Conservation (phyloP, 2,329 filamentous ascomycete genomes). For the Orbilia quercus region DNA sequence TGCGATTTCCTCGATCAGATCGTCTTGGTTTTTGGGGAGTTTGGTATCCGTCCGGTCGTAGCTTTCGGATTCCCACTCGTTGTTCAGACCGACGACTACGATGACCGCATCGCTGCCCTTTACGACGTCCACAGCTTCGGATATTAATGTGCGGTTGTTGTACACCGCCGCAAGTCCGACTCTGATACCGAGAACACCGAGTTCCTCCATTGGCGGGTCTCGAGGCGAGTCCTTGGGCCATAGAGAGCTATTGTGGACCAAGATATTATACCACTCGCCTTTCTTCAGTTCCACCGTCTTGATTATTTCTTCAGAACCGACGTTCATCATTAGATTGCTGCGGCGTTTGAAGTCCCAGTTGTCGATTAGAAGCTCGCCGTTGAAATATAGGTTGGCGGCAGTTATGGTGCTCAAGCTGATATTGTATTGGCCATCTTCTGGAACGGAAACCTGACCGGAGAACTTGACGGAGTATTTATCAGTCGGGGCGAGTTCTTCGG, state of each 20-base stretch:
- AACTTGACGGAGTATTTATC: slow-evolving; percentile 41
- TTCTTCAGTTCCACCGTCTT: slow-evolving; percentile 45
- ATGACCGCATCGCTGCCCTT: slow-evolving; percentile 73
- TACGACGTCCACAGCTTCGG: slow-evolving; percentile 70
- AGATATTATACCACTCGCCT: slow-evolving; percentile 35
- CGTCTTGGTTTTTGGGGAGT: slow-evolving; percentile 69
- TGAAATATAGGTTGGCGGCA: slow-evolving; percentile 28
- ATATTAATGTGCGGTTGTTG: slow-evolving; percentile 30
- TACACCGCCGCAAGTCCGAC: slow-evolving; percentile 39
- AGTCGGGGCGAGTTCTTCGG: slow-evolving; percentile 1
- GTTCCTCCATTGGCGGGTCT: slow-evolving; percentile 57
- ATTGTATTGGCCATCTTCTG: slow-evolving; percentile 49
- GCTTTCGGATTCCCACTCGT: slow-evolving; percentile 80
- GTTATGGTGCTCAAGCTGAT: slow-evolving; percentile 53
- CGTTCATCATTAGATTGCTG: slow-evolving; percentile 50
- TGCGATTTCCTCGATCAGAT: slow-evolving; percentile 73
- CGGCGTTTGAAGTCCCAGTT: slow-evolving; percentile 56
- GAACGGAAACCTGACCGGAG: slow-evolving; percentile 38
- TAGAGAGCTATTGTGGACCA: slow-evolving; percentile 32
- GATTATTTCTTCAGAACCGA: slow-evolving; percentile 51
- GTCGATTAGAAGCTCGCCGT: slow-evolving; percentile 49
- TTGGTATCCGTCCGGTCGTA: slow-evolving; percentile 75
- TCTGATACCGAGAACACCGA: slow-evolving; percentile 74
- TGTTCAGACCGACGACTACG: slow-evolving; percentile 76
- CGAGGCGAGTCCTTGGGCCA: slow-evolving; percentile 52